Evolutionary conservation across 179 eudicot species (phyloP), one percentile per base, ranked within the genome.

Genomic region (Patellifolia procumbens): DNA sequence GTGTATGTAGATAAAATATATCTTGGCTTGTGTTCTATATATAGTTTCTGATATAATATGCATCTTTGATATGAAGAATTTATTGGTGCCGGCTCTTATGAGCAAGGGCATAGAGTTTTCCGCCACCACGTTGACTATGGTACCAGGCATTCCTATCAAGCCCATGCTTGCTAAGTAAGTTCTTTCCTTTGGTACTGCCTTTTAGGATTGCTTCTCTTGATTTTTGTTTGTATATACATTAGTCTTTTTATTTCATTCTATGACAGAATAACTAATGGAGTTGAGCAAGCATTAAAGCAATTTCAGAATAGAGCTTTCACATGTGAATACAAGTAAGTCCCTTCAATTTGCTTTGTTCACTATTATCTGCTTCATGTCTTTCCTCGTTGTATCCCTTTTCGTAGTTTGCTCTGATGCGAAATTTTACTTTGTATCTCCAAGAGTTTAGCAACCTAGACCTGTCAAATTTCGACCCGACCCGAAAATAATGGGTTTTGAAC

Each of bases 111-210:
- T 83, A 59, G 82, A 77, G 22, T 96, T 96, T 85, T 91, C 99
- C 22, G 75, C 96, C 35, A 73, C 87, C 58, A 83, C 90, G 20
- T 83, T 93, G 78, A 82, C 89, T 65, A 89, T 96, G 96, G 90
- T 87, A 79, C 99, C 98, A 26, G 97, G 99, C 76, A 86, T 88
- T 84, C 98, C 99, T 20, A 91, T 96, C 79, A 90, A 86, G 83
- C 97, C 99, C 70, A 93, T 96, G 98, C 98, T 96, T 78, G 99
- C 98, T 16, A 91, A 90, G 99, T 93, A 88, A 78, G 78, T 80
- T 65, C 60, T 35, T 26, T 70, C 63, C 72, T 46, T 62, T 55
- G 59, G n/a, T 62, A 61, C 20, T 82, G 59, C 28, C 37, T 76
- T 46, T 22, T 7, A 52, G 10, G 34, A 34, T 7, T 60, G 73